These are phyloP conservation scores for Chrysoporthe cubensis DNA, from an alignment of 2,329 filamentous ascomycete species.

Conservation along the genomic window DNA sequence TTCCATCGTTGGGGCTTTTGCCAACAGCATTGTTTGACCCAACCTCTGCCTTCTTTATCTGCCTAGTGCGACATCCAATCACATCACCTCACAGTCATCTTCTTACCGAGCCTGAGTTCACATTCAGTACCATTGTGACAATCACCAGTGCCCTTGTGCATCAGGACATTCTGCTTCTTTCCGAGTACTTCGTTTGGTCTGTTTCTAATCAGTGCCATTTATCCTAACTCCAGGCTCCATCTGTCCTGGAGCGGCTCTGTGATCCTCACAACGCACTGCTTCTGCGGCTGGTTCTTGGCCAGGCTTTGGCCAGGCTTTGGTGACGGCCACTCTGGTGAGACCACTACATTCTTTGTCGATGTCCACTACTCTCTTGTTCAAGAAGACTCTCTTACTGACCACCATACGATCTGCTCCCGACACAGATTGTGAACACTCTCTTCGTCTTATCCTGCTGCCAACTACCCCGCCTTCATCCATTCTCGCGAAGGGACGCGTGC, in stretches of 20 bases:
- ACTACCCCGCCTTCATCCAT: not conserved
- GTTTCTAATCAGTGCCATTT: not conserved
- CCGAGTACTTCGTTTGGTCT: not conserved
- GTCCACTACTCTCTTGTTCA: not conserved
- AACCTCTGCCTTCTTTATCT: not conserved
- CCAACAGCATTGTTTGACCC: not conserved
- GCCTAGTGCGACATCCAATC: not conserved
- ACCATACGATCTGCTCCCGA: no score
- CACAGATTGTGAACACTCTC: not conserved
- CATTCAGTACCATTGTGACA: not conserved
- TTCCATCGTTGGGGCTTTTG: not conserved
- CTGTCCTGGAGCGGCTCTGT: not conserved
- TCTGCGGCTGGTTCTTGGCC: not conserved
- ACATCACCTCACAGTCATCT: slow-evolving; percentile 6
- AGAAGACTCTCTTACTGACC: not conserved
- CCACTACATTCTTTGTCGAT: not conserved
- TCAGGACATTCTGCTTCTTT: not conserved
- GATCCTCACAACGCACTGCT: not conserved
- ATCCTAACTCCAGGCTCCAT: not conserved
- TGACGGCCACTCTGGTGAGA: not conserved
- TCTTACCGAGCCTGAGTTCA: slow-evolving; percentile 1
- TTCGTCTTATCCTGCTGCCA: not conserved
- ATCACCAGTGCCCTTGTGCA: not conserved
- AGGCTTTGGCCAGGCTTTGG: not conserved
- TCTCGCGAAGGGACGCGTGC: not conserved